Conservation (phyloP, 2,329 filamentous ascomycete genomes). For the Botrytis deweyae region DNA sequence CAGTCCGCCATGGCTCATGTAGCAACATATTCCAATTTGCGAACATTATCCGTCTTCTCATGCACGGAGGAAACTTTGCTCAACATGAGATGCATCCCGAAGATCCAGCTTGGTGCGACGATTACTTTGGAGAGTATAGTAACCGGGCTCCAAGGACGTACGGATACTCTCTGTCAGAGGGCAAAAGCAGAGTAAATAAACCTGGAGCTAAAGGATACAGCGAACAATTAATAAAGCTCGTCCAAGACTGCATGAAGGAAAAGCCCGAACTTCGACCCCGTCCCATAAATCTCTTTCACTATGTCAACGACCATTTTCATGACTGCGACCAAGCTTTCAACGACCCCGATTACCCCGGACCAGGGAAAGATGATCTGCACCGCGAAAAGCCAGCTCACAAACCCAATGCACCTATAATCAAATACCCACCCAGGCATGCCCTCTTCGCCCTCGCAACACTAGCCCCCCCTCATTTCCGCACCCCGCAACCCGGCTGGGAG, state of each 20-base stretch:
- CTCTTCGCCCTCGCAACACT: background rate
- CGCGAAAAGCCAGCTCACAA: background rate
- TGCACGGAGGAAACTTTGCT: background rate
- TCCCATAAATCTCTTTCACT: background rate
- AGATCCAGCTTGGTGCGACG: background rate
- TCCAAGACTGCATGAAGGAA: background rate
- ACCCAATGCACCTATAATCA: rapidly evolving
- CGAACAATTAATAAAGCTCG: background rate
- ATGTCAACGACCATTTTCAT: background rate
- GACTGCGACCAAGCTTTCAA: no score
- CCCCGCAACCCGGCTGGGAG: background rate
- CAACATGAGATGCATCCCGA: background rate
- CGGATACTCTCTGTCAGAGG: background rate
- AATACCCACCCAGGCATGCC: background rate
- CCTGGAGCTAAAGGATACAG: background rate
- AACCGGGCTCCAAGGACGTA: rapidly evolving
- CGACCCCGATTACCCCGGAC: background rate
- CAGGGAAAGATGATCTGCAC: background rate
- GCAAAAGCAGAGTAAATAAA: background rate
- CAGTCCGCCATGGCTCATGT: conserved; percentile 5
- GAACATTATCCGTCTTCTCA: background rate
- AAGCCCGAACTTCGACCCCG: background rate
- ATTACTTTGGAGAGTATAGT: background rate
- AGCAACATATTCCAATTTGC: conserved; percentile 17
- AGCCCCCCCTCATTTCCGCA: background rate